Percentiles rank a stretch among this genome's conserved stretches.
phyloP scores from a whole-genome alignment of 2,329 filamentous ascomycete species.

The Exophiala calicioides region DNA sequence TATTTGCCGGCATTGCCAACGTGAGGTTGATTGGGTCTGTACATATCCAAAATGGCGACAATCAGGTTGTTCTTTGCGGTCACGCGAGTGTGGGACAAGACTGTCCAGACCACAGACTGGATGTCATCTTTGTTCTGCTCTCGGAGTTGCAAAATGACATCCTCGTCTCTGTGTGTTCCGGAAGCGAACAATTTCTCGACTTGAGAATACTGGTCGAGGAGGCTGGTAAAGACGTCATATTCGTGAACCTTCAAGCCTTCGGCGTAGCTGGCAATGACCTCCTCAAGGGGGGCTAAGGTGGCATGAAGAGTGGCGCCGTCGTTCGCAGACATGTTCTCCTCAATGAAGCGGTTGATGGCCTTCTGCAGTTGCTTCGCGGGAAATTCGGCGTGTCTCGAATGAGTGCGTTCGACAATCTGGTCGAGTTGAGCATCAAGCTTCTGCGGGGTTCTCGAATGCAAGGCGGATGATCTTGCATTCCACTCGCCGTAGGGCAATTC shows the following conservation, averaged over 20 bases:
- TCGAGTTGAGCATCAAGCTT: constrained; percentile 82
- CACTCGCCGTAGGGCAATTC: constrained; percentile 96
- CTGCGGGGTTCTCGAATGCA: constrained; percentile 96
- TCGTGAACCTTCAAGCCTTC: constrained; percentile 92
- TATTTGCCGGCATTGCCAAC: constrained; percentile 86
- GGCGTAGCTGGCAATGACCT: constrained; percentile 75
- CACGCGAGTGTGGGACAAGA: constrained; percentile 90
- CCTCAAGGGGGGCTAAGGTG: constrained; percentile 72
- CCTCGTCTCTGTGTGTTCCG: constrained; percentile 82
- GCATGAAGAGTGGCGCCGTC: constrained; percentile 74
- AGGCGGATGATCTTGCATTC: constrained; percentile 90
- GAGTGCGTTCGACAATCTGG: constrained; percentile 82
- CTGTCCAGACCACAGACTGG: constrained; percentile 77
- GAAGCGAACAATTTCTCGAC: constrained; percentile 87
- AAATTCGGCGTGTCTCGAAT: constrained; percentile 78
- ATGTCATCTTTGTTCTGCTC: constrained; percentile 97
- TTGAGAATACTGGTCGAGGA: constrained; percentile 79
- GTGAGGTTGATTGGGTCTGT: constrained; percentile 90
- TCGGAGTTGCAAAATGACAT: constrained; percentile 88
- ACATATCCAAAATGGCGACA: constrained; percentile 87
- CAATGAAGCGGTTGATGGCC: constrained; percentile 82
- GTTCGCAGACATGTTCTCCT: constrained; percentile 73
- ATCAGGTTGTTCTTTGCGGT: constrained; percentile 92
- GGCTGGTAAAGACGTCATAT: constrained; percentile 73
- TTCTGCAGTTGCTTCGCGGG: constrained; percentile 85